Base-by-base conservation (phyloP, 176 grass and related monocot genomes). In the Carex cristatella region DNA sequence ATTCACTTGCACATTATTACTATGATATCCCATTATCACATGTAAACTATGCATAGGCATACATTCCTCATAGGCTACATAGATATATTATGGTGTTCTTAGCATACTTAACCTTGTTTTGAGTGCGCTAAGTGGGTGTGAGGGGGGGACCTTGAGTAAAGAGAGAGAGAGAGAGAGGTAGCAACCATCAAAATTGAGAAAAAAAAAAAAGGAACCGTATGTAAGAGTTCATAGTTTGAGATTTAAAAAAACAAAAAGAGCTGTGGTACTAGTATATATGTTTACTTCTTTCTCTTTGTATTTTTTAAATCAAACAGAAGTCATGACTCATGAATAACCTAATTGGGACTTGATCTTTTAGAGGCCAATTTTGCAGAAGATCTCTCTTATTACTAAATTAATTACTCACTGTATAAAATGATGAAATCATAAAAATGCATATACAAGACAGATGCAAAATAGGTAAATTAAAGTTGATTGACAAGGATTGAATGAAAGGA, bases 21-120 rank as follows among this genome's bases (percentile, higher is more conserved):
- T 63, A 28, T 63, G 58, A 63, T 18, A 79, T 79, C 27, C 69
- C 30, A 16, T 79, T 58, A 79, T 79, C 28, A 30, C 74, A 79
- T 79, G 74, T 33, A 79, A 32, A 78, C 74, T 79, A 79, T 58
- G 53, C 28, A 16, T 57, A 16, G 28, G 74, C 7, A 78, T 33
- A 9, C 51, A 78, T 79, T 35, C 27, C 28, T 58, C 74, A 33
- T 56, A 57, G 15, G 74, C 13, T 78, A 16, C 46, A 5, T 32
- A 31, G 27, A 76, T 33, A 53, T 79, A 79, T 23, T 33, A 37
- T 35, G 12, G 5, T 56, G 74, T 1, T 57, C 8, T 71, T 11
- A 71, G 68, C 37, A 19, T 46, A 44, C 42, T 33, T 57, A 32
- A 78, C 51, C 12, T 55, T 78, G 74, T 56, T 78, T 57, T 56